A percentile compares a stretch with the other conserved stretches of the same genome.
Conservation (phyloP, 1,284 basidiomycete genomes). For the Chalciporus piperatoides region DNA sequence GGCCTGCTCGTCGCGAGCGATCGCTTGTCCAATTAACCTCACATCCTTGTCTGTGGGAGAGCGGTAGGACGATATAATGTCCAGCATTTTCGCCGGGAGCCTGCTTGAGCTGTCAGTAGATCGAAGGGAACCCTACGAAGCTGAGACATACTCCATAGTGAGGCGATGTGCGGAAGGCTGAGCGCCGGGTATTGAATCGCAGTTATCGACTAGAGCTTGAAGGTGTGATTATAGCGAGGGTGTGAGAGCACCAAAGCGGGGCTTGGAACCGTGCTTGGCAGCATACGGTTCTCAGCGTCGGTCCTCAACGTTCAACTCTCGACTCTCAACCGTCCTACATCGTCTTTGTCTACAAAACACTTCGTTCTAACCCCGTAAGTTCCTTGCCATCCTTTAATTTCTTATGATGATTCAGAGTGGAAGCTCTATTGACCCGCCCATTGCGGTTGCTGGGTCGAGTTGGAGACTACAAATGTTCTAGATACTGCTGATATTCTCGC, state of each 20-base stretch:
- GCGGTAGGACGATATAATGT: slow-evolving; percentile 20
- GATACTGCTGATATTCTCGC: slow-evolving; percentile 74
- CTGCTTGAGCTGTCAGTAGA: slow-evolving; percentile 8
- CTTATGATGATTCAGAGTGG: slow-evolving; percentile 83
- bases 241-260: neutral
- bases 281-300: too few relatives aligned
- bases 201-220: neutral
- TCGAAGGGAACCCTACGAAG: neutral
- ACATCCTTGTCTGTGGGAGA: slow-evolving; percentile 31
- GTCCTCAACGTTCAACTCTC: too few relatives aligned
- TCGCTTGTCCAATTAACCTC: slow-evolving; percentile 29
- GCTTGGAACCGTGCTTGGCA: too few relatives aligned
- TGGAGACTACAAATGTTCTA: slow-evolving; percentile 77
- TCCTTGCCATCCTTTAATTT: slow-evolving; percentile 2
- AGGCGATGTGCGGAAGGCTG: neutral
- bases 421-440: slow-evolving; percentile 66
- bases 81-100: slow-evolving; percentile 9
- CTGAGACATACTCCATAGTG: slow-evolving; percentile 14
- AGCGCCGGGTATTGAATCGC: too few relatives aligned
- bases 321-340: too few relatives aligned
- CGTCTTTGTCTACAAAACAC: neutral
- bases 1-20: slow-evolving; percentile 39
- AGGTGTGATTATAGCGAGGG: slow-evolving; percentile 4
- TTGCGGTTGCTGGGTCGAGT: slow-evolving; percentile 49
- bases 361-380: slow-evolving; percentile 16